Conservation (phyloP, 768 basidiomycete species). For the Kwoniella newhampshirensis region DNA sequence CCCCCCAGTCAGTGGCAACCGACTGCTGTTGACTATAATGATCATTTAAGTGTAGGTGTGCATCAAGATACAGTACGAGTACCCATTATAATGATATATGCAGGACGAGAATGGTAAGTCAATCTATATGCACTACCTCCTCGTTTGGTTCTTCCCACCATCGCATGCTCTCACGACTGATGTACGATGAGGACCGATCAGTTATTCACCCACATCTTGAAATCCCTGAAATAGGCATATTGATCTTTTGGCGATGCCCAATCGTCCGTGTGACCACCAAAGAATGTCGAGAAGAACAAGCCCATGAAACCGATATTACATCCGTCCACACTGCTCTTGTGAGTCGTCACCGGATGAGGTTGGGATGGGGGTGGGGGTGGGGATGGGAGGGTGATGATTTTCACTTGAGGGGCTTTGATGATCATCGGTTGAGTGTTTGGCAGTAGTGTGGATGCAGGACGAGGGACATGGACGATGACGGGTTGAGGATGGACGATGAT, state of each 20-base stretch:
- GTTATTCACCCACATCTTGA: slow-evolving; percentile 56
- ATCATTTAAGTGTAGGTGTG: too few species aligned
- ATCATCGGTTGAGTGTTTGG: background rate
- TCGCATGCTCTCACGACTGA: too few species aligned
- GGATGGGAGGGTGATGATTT: too few species aligned
- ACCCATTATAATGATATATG: too few species aligned
- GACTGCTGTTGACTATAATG: too few species aligned
- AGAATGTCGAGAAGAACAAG: slow-evolving; percentile 79
- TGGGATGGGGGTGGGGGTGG: background rate
- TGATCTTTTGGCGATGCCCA: slow-evolving; percentile 75
- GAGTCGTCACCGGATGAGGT: background rate
- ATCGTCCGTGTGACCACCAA: slow-evolving; percentile 68
- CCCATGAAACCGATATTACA: slow-evolving; percentile 55
- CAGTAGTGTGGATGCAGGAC: slow-evolving; percentile 1
- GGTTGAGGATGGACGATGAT: slow-evolving; percentile 5
- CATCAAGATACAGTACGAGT: too few species aligned
- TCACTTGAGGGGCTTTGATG: background rate
- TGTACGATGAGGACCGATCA: slow-evolving; percentile 13
- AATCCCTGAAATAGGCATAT: slow-evolving; percentile 73
- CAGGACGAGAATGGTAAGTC: too few species aligned
- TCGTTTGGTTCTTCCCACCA: too few species aligned
- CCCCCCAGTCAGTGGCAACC: too few species aligned
- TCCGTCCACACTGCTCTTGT: background rate
- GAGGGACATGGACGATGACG: slow-evolving; percentile 3
- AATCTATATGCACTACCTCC: too few species aligned